These are phyloP conservation scores for Paramecium octaurelia DNA, from an alignment of 73 alveolate species.

Conservation along the genomic window DNA sequence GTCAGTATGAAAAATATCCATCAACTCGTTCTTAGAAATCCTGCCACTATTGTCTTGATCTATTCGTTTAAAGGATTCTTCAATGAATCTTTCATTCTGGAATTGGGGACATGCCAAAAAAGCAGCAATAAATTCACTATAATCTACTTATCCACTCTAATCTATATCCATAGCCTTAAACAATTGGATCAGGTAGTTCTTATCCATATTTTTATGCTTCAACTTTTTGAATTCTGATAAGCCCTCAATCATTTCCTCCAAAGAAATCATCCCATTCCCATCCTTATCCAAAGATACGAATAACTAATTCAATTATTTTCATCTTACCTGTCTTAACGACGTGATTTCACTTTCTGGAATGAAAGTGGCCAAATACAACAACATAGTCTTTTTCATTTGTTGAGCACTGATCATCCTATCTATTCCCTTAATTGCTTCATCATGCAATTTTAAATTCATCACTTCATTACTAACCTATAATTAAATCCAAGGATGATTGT, in stretches of 20 bases:
- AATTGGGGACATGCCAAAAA: background rate
- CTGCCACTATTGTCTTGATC: conserved; percentile 57
- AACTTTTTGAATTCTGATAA: conserved; percentile 41
- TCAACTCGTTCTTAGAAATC: conserved; percentile 35
- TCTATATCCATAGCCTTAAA: conserved; percentile 22
- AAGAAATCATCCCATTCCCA: conserved; percentile 1
- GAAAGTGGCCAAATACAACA: conserved; percentile 26
- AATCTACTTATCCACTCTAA: conserved; percentile 38
- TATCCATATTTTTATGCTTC: conserved; percentile 39
- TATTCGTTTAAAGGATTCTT: conserved; percentile 39
- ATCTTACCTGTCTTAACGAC: background rate
- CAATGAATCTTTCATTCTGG: conserved; percentile 34
- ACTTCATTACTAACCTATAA: background rate
- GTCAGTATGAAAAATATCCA: background rate
- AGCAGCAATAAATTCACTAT: conserved; percentile 46
- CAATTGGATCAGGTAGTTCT: conserved; percentile 16
- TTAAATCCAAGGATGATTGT: conserved; percentile 67
- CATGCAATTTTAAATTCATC: background rate
- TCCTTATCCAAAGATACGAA: conserved; percentile 39
- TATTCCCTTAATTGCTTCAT: conserved; percentile 19
- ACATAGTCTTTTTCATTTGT: conserved; percentile 34
- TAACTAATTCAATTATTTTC: background rate
- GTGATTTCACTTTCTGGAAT: conserved; percentile 26
- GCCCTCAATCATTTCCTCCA: conserved; percentile 28
- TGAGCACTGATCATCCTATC: background rate